Conservation (phyloP, 1,284 basidiomycete species). For the Fomitiporia mediterranea region DNA sequence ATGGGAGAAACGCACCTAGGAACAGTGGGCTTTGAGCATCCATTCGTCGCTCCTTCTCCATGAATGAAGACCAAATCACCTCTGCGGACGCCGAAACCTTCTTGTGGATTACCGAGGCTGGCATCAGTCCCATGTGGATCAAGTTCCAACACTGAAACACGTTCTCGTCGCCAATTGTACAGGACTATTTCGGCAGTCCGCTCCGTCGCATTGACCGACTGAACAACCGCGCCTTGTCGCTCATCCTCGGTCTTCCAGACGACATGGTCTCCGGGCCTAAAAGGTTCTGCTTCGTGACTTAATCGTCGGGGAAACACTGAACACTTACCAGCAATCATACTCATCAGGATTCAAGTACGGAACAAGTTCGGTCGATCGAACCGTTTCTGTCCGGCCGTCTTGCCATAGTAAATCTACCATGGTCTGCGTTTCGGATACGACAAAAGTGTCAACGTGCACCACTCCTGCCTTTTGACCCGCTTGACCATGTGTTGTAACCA, state of each 20-base stretch:
- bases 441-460: constrained; percentile 51
- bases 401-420: constrained; percentile 83
- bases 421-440: constrained; percentile 69
- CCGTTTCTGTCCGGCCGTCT: constrained; percentile 63
- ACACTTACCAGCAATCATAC: constrained; percentile 75
- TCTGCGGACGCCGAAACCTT: constrained; percentile 74
- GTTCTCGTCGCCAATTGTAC: constrained; percentile 49
- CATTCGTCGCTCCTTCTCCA: constrained; percentile 59
- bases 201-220: constrained; percentile 69
- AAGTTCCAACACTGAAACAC: constrained; percentile 82
- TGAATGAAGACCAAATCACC: constrained; percentile 85
- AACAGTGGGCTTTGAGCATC: constrained; percentile 57
- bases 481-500: constrained; percentile 53
- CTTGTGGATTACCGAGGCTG: constrained; percentile 26
- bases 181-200: constrained; percentile 65
- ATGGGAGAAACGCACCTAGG: constrained; percentile 33
- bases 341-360: constrained; percentile 83
- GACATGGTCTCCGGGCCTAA: constrained; percentile 87
- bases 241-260: constrained; percentile 78
- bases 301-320: background rate
- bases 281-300: background rate
- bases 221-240: constrained; percentile 70
- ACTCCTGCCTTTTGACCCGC: constrained; percentile 40
- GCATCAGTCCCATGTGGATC: constrained; percentile 66
- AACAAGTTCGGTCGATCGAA: constrained; percentile 63